Percentiles rank a stretch among this genome's conserved stretches.
Evolutionary conservation across 805 yeast species (phyloP).

Genomic region (Nakazawaea laoshanensis): DNA sequence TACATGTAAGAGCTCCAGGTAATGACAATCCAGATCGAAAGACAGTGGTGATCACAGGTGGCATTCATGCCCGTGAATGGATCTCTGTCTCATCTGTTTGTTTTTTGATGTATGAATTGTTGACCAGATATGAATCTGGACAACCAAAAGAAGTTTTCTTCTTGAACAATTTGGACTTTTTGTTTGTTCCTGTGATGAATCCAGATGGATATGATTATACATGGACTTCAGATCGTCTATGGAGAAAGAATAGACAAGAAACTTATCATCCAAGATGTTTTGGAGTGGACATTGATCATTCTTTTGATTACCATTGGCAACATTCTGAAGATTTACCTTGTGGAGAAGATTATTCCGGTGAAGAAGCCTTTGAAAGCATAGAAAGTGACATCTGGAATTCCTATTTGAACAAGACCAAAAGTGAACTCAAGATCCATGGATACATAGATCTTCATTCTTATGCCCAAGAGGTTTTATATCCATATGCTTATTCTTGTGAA

Average conservation of each 20-base stretch:
- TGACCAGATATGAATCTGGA: constrained; percentile 34
- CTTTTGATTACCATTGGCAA: constrained; percentile 70
- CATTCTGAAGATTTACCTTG: constrained; percentile 59
- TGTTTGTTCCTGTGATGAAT: constrained; percentile 76
- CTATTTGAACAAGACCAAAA: constrained; percentile 38
- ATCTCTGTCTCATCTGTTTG: constrained; percentile 64
- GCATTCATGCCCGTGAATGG: constrained; percentile 91
- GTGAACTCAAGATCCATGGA: constrained; percentile 58
- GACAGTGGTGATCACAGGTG: constrained; percentile 74
- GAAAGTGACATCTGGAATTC: constrained; percentile 45
- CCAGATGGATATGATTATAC: constrained; percentile 88
- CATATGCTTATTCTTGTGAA: constrained; percentile 74
- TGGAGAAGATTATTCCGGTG: constrained; percentile 79
- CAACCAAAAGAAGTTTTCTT: constrained; percentile 32
- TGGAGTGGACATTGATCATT: constrained; percentile 84
- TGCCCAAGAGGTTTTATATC: constrained; percentile 74
- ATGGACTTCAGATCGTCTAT: constrained; percentile 72
- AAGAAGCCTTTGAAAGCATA: constrained; percentile 55
- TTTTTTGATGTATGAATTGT: constrained; percentile 40
- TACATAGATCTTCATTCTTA: constrained; percentile 81
- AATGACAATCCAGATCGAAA: constrained; percentile 29
- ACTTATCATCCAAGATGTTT: constrained; percentile 58
- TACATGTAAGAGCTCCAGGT: constrained; percentile 48
- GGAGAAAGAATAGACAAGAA: constrained; percentile 85
- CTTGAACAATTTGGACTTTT: constrained; percentile 55